phyloP scores from a whole-genome alignment of 1,139 yeast species.

The Hansenula sp. region DNA sequence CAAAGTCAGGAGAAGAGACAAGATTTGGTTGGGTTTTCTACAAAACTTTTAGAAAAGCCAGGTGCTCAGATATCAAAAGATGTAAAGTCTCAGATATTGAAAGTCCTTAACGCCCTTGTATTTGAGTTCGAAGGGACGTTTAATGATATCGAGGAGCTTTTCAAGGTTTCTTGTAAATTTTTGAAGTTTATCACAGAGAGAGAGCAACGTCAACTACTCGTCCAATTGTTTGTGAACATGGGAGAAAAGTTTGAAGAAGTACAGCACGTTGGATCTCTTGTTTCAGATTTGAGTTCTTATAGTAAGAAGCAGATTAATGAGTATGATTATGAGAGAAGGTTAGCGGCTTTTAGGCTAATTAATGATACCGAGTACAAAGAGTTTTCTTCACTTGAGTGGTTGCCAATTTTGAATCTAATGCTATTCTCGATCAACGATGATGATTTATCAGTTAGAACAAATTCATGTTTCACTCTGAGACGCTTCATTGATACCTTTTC shows the following conservation, averaged over 20 bases:
- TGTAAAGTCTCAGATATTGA: constrained; percentile 56
- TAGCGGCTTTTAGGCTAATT: constrained; percentile 61
- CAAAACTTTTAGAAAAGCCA: constrained; percentile 61
- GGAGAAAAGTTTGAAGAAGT: constrained; percentile 48
- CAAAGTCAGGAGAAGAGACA: constrained; percentile 53
- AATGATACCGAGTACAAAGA: constrained; percentile 49
- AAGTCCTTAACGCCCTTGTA: constrained; percentile 52
- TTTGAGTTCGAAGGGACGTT: constrained; percentile 49
- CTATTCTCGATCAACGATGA: constrained; percentile 73
- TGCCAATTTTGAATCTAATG: constrained; percentile 66
- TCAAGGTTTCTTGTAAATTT: constrained; percentile 51
- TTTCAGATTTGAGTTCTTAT: constrained; percentile 67
- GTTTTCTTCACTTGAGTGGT: constrained; percentile 64
- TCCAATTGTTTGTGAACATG: constrained; percentile 53
- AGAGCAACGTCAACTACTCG: constrained; percentile 56
- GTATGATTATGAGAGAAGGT: constrained; percentile 73
- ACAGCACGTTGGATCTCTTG: constrained; percentile 41
- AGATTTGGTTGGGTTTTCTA: constrained; percentile 52
- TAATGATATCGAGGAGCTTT: constrained; percentile 50
- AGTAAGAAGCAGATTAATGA: constrained; percentile 60
- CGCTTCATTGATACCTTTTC: constrained; percentile 62
- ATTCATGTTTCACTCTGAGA: constrained; percentile 63
- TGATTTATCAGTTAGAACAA: constrained; percentile 78
- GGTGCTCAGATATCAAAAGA: constrained; percentile 45
- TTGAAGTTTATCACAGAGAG: constrained; percentile 57